Evolutionary conservation across 192 early-diverging fungal species (phyloP), one percentile per base, ranked within the genome.

Genomic region (Phycomyces nitens): DNA sequence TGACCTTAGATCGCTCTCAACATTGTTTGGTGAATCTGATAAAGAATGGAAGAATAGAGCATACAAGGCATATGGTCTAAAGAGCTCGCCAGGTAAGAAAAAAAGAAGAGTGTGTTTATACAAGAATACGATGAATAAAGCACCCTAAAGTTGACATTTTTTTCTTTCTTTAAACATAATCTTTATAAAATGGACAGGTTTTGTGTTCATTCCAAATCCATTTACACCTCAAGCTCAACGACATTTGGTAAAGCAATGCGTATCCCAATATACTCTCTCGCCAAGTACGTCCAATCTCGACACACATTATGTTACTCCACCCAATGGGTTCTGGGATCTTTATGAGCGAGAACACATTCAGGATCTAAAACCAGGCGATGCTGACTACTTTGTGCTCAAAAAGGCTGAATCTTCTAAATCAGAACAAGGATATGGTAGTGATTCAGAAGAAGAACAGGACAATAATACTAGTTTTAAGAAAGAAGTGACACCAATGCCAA

Each of bases 251-350:
- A 81, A 84, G 62, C 73, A 83, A 29, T 92, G 91, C 53, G 76
- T 98, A 26, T 77, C 81, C 49, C 84, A 91, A n/a, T 93, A 89
- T 63, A 74, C 92, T 2, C 64, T 69, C 23, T 80, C 84, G 23
- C 96, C 96, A 5, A 95, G 93, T 70, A 84, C 87, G 8, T 86
- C 88, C 43, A 98, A 94, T 74, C 81, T 98, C 3, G 91, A 98
- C 64, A 87, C 94, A 16, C 94, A 94, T 66, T 98, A 92, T 59
- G 55, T 72, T 5, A 59, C 92, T 16, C 89, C 89, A 6, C 53
- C 72, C 1, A 58, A 70, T 26, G 90, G 90, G 7, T 38, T 88
- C 15, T 90, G 86, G 90, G 63, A 76, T 18, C 61, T 78, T 18
- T 72, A 85, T 64, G 83, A 81, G 50, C 29, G 63, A 24, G 66